A percentile compares a stretch with the other conserved stretches of the same genome.
Evolutionary conservation across 371 early-diverging fungal genomes (phyloP).

Genomic region (Mucor racemosus): DNA sequence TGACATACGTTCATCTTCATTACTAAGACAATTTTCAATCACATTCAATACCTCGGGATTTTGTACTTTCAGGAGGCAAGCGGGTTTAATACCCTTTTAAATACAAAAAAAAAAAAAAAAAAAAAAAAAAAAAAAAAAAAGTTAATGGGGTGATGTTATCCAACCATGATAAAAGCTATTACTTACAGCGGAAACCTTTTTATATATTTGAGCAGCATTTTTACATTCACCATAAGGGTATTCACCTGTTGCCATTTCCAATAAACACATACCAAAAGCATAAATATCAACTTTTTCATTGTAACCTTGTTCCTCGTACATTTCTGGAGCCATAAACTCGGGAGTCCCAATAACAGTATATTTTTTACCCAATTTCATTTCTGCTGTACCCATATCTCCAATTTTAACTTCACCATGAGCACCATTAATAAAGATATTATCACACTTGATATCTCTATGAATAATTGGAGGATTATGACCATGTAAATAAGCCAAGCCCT

Average conservation of each 20-base stretch:
- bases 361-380: slow-evolving; percentile 72
- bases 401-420: slow-evolving; percentile 91
- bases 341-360: slow-evolving; percentile 92
- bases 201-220: slow-evolving; percentile 88
- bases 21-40: slow-evolving; percentile 78
- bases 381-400: slow-evolving; percentile 92
- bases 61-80: slow-evolving; percentile 68
- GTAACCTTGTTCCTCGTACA: slow-evolving; percentile 91
- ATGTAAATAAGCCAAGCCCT: slow-evolving; percentile 87
- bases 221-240: slow-evolving; percentile 91
- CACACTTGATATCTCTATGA: slow-evolving; percentile 88
- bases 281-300: slow-evolving; percentile 91
- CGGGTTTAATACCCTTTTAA: slow-evolving; percentile 80
- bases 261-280: slow-evolving; percentile 92
- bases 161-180: neutral
- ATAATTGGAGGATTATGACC: slow-evolving; percentile 86
- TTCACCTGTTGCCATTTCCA: slow-evolving; percentile 91
- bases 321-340: slow-evolving; percentile 96
- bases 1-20: slow-evolving; percentile 64
- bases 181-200: slow-evolving; percentile 72
- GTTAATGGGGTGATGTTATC: neutral
- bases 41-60: slow-evolving; percentile 78
- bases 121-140: neutral
- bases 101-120: neutral
- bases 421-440: slow-evolving; percentile 94